These are phyloP conservation scores for Hypoxylon intermedium DNA, from an alignment of 495 filamentous ascomycete genomes.

Conservation along the genomic window DNA sequence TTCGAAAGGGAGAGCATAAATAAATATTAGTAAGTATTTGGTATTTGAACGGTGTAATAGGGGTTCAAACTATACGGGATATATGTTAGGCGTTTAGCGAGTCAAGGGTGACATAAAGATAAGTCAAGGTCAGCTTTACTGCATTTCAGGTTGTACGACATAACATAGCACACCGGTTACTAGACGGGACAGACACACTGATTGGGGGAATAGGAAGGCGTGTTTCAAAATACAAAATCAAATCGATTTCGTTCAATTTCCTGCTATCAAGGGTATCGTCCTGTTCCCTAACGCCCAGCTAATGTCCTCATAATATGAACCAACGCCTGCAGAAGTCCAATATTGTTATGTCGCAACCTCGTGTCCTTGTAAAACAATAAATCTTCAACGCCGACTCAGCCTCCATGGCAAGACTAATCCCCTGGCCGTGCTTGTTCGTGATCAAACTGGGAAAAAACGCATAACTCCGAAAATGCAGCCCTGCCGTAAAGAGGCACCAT, in stretches of 20 bases:
- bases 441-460: too few species aligned
- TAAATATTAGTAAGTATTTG: background rate
- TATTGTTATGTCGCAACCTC: too few species aligned
- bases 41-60: background rate
- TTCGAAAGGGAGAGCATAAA: conserved; percentile 5
- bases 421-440: too few species aligned
- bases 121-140: conserved; percentile 7
- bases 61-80: background rate
- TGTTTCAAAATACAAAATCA: conserved; percentile 6
- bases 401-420: too few species aligned
- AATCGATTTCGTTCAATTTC: conserved; percentile 23
- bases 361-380: too few species aligned
- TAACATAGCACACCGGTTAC: conserved; percentile 1
- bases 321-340: too few species aligned
- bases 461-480: too few species aligned
- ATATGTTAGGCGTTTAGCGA: conserved; percentile 20
- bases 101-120: conserved; percentile 14
- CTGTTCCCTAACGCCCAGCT: conserved; percentile 11
- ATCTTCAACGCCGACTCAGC: too few species aligned
- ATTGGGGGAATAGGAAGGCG: background rate
- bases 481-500: too few species aligned
- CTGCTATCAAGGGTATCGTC: conserved; percentile 31
- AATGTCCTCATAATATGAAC: conserved; percentile 14
- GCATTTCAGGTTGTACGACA: conserved; percentile 27
- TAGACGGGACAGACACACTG: conserved; percentile 7